Evolutionary conservation across 2,329 filamentous ascomycete species (phyloP).

Genomic region (Exophiala oligosperma): DNA sequence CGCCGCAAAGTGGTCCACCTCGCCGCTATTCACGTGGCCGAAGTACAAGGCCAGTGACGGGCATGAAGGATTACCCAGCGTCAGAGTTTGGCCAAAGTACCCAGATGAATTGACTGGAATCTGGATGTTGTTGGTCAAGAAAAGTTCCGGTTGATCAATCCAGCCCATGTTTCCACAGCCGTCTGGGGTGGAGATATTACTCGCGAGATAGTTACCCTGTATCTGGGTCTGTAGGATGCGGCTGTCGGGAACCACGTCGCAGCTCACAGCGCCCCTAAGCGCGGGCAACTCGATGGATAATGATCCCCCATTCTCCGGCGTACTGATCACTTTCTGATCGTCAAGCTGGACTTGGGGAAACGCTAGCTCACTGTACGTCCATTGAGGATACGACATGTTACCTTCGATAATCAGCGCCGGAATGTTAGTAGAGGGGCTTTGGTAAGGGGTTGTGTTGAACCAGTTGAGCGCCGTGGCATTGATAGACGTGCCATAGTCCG

Average conservation of each 20-base stretch:
- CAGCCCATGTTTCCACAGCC: slow-evolving; percentile 18
- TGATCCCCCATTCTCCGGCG: background rate
- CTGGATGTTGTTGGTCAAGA: background rate
- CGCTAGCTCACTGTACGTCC: slow-evolving; percentile 22
- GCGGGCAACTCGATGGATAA: slow-evolving; percentile 17
- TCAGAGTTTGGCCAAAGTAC: slow-evolving; percentile 16
- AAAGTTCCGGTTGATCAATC: slow-evolving; percentile 1
- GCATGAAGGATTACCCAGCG: slow-evolving; percentile 11
- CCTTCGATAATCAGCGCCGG: slow-evolving; percentile 17
- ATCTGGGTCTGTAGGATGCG: slow-evolving; percentile 12
- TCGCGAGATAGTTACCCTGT: background rate
- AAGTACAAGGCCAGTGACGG: slow-evolving; percentile 20
- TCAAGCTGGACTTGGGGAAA: slow-evolving; percentile 5
- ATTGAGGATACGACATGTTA: slow-evolving; percentile 25
- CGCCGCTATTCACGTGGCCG: slow-evolving; percentile 19
- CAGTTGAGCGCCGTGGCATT: slow-evolving; percentile 30
- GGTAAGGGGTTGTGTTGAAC: slow-evolving; percentile 18
- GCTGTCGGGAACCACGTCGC: slow-evolving; percentile 16
- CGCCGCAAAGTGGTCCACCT: slow-evolving; percentile 20
- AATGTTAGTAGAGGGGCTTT: slow-evolving; percentile 1
- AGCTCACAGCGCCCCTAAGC: slow-evolving; percentile 14
- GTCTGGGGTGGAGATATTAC: slow-evolving; percentile 21
- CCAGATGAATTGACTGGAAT: slow-evolving; percentile 20
- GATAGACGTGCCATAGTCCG: slow-evolving; percentile 14
- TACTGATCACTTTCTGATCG: background rate